Base-by-base conservation (phyloP, 139 green algal species). In the Haematococcus sp. region DNA sequence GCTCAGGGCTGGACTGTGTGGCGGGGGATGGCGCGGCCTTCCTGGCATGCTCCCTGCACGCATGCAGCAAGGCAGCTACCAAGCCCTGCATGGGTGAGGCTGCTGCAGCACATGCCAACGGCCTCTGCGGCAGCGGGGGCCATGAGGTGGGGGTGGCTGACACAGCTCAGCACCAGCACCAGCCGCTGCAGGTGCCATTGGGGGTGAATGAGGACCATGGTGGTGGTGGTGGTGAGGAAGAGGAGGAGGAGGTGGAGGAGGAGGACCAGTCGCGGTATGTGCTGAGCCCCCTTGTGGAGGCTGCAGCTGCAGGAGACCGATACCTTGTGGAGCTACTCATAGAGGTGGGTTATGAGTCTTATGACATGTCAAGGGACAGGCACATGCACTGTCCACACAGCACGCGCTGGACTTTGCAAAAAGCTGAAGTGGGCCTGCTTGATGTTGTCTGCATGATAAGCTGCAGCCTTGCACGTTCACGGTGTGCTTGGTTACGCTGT, bases 221-320 rank as follows among this genome's bases (percentile, higher is more conserved):
- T 27, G 15, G 15, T 7, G 23, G 15, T 5, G 23, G 52, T 22
- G 56, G 40, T 49, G 40, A 49, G 9, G n/a, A 64, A n/a, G 56
- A 34, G 32, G 61, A 68, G 61, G 4, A 31, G 17, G 61, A 49
- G 30, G 4, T 17, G 17, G 61, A 68, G 32, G 22, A 17, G 61
- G 31, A 51, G 32, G 40, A 49, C 11, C 11, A 19, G 40, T 11
- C 7, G 7, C 61, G 32, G 32, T 68, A 31, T 30, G 61, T 68
- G 61, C 61, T 68, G 61, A 52, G 33, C 61, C 61, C 61, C 20
- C 22, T 68, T 13, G 61, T 31, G 17, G 61, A 68, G 61, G 61
- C 61, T 5, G 61, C 61, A 27, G 61, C 61, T 19, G 31, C 61
- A 30, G 61, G 61, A 3, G 61, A 68, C 61, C 30, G 61, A 4